phyloP scores from a whole-genome alignment of 1,139 yeast genomes.

The Magnusiomyces magnusii region DNA sequence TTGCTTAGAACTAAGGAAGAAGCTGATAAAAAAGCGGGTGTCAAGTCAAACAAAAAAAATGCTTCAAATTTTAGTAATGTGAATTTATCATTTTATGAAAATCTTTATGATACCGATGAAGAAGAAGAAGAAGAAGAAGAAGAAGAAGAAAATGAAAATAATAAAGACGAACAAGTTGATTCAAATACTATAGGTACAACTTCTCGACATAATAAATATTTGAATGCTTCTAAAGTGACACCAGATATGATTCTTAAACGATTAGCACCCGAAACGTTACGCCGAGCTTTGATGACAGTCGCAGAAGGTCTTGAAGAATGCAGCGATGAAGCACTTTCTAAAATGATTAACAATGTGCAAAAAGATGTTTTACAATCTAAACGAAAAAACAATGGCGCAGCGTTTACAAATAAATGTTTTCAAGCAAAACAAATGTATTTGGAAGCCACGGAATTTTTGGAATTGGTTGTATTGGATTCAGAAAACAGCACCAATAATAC shows the following conservation, averaged over 20 bases:
- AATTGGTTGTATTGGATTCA: not conserved
- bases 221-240: not conserved
- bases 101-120: conserved; percentile 1
- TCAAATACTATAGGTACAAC: not conserved
- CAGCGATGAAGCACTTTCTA: not conserved
- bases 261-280: conserved; percentile 1
- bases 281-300: conserved; percentile 1
- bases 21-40: not conserved
- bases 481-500: not conserved
- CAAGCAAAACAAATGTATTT: conserved; percentile 5
- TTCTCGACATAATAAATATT: not conserved
- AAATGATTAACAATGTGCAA: not conserved
- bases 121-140: too few relatives aligned
- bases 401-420: not conserved
- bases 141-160: too few relatives aligned
- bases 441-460: conserved; percentile 1
- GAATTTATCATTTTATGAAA: not conserved
- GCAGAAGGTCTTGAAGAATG: conserved; percentile 2
- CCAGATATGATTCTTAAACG: not conserved
- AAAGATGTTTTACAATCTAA: not conserved
- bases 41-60: not conserved
- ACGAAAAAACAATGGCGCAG: not conserved
- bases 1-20: conserved; percentile 1
- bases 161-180: too few relatives aligned
- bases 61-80: not conserved